Evolutionary conservation across 768 basidiomycete species (phyloP), one percentile per base, ranked within the genome.

Genomic region (Rickenella mellea): DNA sequence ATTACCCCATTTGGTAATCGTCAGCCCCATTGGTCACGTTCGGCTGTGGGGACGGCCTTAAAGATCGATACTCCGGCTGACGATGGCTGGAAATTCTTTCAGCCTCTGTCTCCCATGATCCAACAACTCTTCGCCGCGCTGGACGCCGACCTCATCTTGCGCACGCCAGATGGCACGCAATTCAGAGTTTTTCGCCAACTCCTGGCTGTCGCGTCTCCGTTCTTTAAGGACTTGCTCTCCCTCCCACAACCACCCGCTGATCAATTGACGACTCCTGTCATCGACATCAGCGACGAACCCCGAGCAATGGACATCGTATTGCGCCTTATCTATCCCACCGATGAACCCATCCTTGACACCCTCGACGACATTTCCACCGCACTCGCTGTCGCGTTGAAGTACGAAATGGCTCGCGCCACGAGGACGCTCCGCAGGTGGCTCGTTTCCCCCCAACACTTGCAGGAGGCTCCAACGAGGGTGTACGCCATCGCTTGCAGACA

Each of bases 401-500:
- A 84, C 55, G 79, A 84, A 45, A 66, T 83, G 46, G 33, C 56
- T 1, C 62, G 60, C 5, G 73, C 70, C 37, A 61, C 71, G 46
- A 52, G 60, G 24, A 50, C 62, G 0, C 64, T 86, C n/a, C 74
- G 79, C 40, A 60, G 55, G 32, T 55, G 68, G 20, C 71, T 85
- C 27, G 48, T 79, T 12, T 66, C 73, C 0, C 65, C 71, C 6
- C 55, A 53, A 9, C 80, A 78, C 54, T 54, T 78, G 14, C 48
- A 59, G 27, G 50, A 60, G 11, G 64, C 63, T 10, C 77, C 84
- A 7, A 65, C 68, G 11, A 75, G 79, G 11, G 79, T 84, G 2
- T 87, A 80, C 49, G 80, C 82, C 21, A 74, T 84, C 30, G 81
- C 84, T 2, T 74, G 73, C 44, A 74, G 77, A 4, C 78, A 71